These are phyloP conservation scores for Crotalaria pallida DNA, from an alignment of 306 rosid species.

Conservation along the genomic window DNA sequence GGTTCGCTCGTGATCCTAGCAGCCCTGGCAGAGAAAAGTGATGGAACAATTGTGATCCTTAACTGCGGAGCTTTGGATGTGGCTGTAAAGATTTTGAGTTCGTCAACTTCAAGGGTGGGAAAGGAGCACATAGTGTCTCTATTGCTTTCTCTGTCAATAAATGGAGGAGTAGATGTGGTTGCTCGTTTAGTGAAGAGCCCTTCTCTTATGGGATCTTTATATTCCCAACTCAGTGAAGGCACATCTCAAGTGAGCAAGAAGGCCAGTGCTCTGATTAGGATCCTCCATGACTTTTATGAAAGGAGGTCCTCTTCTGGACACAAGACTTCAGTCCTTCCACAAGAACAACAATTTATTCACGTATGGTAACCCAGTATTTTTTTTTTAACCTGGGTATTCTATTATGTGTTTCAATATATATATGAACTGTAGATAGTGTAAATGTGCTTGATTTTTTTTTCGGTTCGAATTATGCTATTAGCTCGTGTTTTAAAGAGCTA, in stretches of 20 bases:
- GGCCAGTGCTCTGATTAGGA: constrained; percentile 60
- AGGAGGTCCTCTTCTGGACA: constrained; percentile 48
- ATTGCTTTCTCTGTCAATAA: constrained; percentile 54
- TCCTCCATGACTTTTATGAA: constrained; percentile 63
- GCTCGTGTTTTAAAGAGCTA: constrained; percentile 64
- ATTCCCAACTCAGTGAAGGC: constrained; percentile 57
- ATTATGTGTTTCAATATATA: constrained; percentile 22
- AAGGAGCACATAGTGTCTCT: constrained; percentile 60
- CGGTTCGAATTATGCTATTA: constrained; percentile 18
- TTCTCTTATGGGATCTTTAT: constrained; percentile 62
- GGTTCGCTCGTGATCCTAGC: constrained; percentile 63
- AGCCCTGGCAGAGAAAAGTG: constrained; percentile 54
- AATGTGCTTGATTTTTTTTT: background rate
- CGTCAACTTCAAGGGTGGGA: constrained; percentile 43
- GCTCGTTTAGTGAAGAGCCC: constrained; percentile 44
- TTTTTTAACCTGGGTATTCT: constrained; percentile 29
- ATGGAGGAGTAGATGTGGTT: constrained; percentile 59
- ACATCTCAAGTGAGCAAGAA: constrained; percentile 55
- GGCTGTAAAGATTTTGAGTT: constrained; percentile 34
- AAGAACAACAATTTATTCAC: constrained; percentile 52
- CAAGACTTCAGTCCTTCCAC: constrained; percentile 35
- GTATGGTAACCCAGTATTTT: constrained; percentile 48
- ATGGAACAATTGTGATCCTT: constrained; percentile 43
- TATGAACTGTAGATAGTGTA: constrained; percentile 30
- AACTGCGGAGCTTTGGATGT: constrained; percentile 31